Evolutionary conservation across 768 basidiomycete genomes (phyloP), one percentile per base, ranked within the genome.

Genomic region (Hygrocybe punicea): DNA sequence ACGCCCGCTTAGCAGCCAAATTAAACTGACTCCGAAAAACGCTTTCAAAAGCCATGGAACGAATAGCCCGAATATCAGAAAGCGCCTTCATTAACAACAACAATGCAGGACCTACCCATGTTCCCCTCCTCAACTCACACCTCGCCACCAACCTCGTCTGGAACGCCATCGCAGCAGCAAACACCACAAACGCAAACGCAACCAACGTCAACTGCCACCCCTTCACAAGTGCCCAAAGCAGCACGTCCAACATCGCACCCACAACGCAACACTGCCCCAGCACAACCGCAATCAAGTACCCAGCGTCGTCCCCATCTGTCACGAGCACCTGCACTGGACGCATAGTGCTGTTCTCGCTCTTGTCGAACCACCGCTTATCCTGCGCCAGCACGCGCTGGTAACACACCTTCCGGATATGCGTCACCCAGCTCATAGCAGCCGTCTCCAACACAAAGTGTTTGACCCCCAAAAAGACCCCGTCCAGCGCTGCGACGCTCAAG

Each of bases 121-220:
- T 97, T 60, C 81, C 67, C 4, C 29, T 29, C 29, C 29, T 29
- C 17, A 84, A 65, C 74, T 97, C 93, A 62, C 83, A 86, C 52
- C 79, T 78, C 3, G 84, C 82, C 0, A 90, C 82, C 48, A 93
- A 69, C n/a, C 77, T 72, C 1, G 87, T 84, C 73, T 94, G 93
- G 14, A 87, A 62, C 3, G 84, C 79, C 82, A 94, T 91, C 10
- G 82, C 78, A 10, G 81, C 70, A 2, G 83, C 86, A 65, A 97
- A 96, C 11, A 95, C 80, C 0, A 93, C 91, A 45, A 98, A 81
- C 1, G 88, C 93, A 25, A 98, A 72, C 0, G 94, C 95, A 2
- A 90, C 91, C n/a, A 98, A 80, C 0, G 93, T 96, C 62, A 98
- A 76, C 73, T 97, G 86, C 97, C 96, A 99, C 0, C 93, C 92